phyloP scores from a whole-genome alignment of 2,329 filamentous ascomycete species.

The Allantophomopsis cytisporea region DNA sequence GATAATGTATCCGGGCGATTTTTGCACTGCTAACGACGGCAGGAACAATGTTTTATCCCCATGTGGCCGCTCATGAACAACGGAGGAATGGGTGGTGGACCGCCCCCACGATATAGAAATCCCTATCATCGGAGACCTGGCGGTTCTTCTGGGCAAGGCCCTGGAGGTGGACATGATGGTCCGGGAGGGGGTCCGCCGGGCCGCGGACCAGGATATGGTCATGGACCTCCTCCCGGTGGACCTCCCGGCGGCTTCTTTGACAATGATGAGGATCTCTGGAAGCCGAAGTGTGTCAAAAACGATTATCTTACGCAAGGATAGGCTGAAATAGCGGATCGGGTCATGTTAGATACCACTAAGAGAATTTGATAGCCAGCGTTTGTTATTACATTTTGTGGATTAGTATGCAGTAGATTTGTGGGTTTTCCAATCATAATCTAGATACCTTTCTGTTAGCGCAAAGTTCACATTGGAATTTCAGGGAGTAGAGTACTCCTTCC shows the following conservation, averaged over 20 bases:
- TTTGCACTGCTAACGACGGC: background rate
- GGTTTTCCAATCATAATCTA: too few relatives aligned
- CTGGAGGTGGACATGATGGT: slow-evolving; percentile 1
- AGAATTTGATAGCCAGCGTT: too few relatives aligned
- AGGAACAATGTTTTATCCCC: slow-evolving; percentile 30
- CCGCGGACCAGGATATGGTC: background rate
- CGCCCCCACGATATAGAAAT: slow-evolving; percentile 1
- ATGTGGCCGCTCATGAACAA: slow-evolving; percentile 29
- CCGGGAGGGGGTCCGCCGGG: background rate
- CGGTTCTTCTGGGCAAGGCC: slow-evolving; percentile 6
- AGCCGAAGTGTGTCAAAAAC: slow-evolving; percentile 13
- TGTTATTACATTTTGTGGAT: too few relatives aligned
- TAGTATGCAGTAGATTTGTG: too few relatives aligned
- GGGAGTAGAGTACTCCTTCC: too few relatives aligned
- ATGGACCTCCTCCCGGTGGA: slow-evolving; percentile 3
- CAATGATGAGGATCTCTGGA: slow-evolving; percentile 11
- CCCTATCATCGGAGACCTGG: slow-evolving; percentile 4
- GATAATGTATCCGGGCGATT: background rate
- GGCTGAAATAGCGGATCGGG: too few relatives aligned
- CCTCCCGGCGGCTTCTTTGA: slow-evolving; percentile 4
- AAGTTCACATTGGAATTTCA: too few relatives aligned
- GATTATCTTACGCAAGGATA: slow-evolving; percentile 7
- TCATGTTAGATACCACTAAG: too few relatives aligned
- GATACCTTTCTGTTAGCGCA: too few relatives aligned
- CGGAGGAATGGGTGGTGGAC: slow-evolving; percentile 1